These are phyloP conservation scores for Pseudocercospora fijiensis DNA, from an alignment of 2,329 filamentous ascomycete genomes.

Conservation along the genomic window DNA sequence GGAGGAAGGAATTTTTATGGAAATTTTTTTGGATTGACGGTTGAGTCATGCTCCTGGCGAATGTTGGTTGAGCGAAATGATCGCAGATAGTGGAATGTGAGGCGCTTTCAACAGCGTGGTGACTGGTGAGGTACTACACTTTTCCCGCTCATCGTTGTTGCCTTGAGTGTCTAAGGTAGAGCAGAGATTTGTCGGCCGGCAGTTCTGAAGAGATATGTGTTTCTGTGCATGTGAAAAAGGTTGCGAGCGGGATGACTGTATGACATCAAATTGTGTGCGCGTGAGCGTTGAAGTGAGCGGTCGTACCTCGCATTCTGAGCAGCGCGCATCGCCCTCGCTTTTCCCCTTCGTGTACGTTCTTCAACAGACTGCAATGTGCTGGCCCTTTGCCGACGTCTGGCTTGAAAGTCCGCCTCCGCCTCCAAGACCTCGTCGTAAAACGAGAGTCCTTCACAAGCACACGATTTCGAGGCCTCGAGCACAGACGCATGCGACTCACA, in stretches of 20 bases:
- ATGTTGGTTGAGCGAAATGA: neutral
- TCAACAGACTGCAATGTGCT: constrained; percentile 24
- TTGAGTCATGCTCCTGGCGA: neutral
- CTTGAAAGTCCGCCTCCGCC: constrained; percentile 31
- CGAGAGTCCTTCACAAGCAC: neutral
- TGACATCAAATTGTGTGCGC: neutral
- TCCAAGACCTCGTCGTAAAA: constrained; percentile 7
- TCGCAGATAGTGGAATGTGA: neutral
- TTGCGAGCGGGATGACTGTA: neutral
- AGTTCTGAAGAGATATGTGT: too few relatives aligned
- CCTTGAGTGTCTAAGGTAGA: neutral
- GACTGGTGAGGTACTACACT: neutral
- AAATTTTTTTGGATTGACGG: constrained; percentile 1
- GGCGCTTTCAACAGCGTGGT: constrained; percentile 4
- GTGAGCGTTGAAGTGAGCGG: neutral
- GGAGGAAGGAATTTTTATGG: neutral
- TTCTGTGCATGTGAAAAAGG: neutral
- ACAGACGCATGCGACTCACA: neutral
- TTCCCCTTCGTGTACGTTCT: neutral
- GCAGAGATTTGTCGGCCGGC: neutral
- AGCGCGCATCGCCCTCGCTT: neutral
- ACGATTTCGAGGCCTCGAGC: constrained; percentile 3
- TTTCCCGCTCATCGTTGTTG: neutral
- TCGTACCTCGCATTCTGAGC: neutral
- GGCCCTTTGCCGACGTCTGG: constrained; percentile 35